Evolutionary conservation across 441 rosid species (phyloP), one percentile per base, ranked within the genome.

Genomic region (Syzygium syzygioides): DNA sequence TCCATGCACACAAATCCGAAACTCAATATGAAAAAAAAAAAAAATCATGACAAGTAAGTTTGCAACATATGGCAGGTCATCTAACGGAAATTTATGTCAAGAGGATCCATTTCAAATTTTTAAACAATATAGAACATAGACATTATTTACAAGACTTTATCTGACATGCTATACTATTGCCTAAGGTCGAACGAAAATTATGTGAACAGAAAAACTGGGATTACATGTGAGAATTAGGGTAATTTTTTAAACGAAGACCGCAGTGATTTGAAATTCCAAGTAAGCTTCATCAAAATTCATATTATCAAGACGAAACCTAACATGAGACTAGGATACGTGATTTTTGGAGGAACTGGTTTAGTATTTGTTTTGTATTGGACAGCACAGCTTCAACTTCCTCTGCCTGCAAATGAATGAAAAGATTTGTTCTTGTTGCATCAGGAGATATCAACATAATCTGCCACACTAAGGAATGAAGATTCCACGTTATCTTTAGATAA

Each of bases 361-460:
- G 97, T 90, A 98, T 95, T 94, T 98, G 99, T 93, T 98, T 98
- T 89, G 98, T 94, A 93, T 98, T 98, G 90, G 99, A 97, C 62
- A 96, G 89, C 85, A 96, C 96, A 91, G 99, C 99, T 93, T 98
- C 98, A 71, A 95, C 96, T 93, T 95, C 97, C 88, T 98, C 98
- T 86, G 93, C 98, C 99, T 98, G 93, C 85, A 76, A 79, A 85
- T 86, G 30, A 56, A 89, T 89, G 86, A 37, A 85, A 86, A 87
- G 52, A 1, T 71, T 71, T 71, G 8, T 13, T 71, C 52, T 71
- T 37, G 80, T 71, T 37, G 80, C 55, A 32, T 66, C 30, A 62
- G 50, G 26, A 25, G 6, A 48, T 85, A 32, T 32, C 20, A 23
- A 84, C 86, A 84, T n/a, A 85, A 80, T 26, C n/a, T 53, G 14